A percentile compares a stretch with the other conserved stretches of the same genome.
Evolutionary conservation across 2,329 filamentous ascomycete species (phyloP).

Genomic region (Pseudocercospora ulei): DNA sequence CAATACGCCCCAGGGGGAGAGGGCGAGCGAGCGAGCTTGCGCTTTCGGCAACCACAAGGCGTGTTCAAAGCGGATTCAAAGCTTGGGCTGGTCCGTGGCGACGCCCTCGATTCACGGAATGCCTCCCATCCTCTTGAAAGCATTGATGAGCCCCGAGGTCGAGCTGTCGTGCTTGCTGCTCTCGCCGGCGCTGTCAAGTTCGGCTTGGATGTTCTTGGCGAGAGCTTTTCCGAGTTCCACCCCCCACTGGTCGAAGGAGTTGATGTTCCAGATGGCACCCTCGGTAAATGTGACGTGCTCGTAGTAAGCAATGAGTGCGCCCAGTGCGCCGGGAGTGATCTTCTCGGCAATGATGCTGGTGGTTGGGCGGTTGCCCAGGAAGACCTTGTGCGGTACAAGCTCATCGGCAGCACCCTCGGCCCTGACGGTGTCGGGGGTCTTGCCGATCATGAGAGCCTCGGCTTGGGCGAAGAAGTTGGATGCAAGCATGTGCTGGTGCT

Average conservation of each 20-base stretch:
- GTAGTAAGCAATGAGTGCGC: slow-evolving; percentile 95
- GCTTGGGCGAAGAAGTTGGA: slow-evolving; percentile 88
- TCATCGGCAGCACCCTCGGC: slow-evolving; percentile 62
- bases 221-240: slow-evolving; percentile 95
- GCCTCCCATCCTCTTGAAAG: slow-evolving; percentile 70
- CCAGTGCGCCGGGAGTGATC: slow-evolving; percentile 88
- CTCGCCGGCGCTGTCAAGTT: slow-evolving; percentile 70
- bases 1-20: too few relatives aligned
- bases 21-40: too few relatives aligned
- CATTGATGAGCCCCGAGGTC: slow-evolving; percentile 79
- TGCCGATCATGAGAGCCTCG: slow-evolving; percentile 79
- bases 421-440: slow-evolving; percentile 69
- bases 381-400: slow-evolving; percentile 96
- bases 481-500: slow-evolving; percentile 92
- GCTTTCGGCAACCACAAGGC: too few relatives aligned
- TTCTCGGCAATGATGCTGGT: slow-evolving; percentile 87
- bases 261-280: slow-evolving; percentile 98
- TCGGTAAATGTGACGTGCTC: slow-evolving; percentile 98
- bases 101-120: slow-evolving; percentile 19
- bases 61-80: slow-evolving; percentile 9
- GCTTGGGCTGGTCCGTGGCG: slow-evolving; percentile 7
- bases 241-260: slow-evolving; percentile 99
- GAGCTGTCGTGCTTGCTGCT: slow-evolving; percentile 70
- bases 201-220: slow-evolving; percentile 59
- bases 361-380: slow-evolving; percentile 93